A percentile compares a stretch with the other conserved stretches of the same genome.
Conservation (phyloP, 345 rosid species). For the Eucalyptus grandis region DNA sequence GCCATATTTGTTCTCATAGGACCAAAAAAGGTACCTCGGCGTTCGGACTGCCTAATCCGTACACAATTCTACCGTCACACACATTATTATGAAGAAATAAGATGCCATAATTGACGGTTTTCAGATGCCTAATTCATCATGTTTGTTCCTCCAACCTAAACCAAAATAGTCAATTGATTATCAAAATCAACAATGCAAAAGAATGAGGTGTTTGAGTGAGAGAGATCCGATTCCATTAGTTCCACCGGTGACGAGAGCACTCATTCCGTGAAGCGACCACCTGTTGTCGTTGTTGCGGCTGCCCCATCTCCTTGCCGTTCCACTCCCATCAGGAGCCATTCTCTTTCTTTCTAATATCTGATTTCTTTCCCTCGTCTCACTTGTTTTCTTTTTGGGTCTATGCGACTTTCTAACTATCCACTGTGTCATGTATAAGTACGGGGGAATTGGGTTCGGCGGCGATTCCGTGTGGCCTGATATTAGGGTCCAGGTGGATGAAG, state of each 20-base stretch:
- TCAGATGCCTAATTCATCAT: neutral
- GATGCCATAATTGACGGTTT: neutral
- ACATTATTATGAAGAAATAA: neutral
- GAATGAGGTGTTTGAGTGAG: neutral
- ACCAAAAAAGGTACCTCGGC: neutral
- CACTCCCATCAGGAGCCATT: neutral
- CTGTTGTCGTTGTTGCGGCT: neutral
- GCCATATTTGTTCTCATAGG: neutral
- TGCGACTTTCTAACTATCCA: neutral
- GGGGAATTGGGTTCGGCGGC: neutral
- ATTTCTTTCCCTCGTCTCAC: neutral
- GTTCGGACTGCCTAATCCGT: neutral
- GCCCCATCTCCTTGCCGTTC: neutral
- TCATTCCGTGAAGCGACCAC: neutral
- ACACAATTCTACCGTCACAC: neutral
- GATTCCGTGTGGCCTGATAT: too few species aligned
- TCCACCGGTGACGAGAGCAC: conserved; percentile 12
- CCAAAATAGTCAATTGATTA: neutral
- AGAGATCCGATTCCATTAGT: conserved; percentile 19
- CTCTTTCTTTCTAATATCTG: neutral
- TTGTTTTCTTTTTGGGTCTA: neutral
- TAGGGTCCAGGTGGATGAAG: too few species aligned
- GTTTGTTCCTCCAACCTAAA: neutral
- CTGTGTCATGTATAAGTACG: neutral
- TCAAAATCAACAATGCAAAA: neutral